phyloP scores from a whole-genome alignment of 768 basidiomycete genomes.

The Podaxis carcinomalis region DNA sequence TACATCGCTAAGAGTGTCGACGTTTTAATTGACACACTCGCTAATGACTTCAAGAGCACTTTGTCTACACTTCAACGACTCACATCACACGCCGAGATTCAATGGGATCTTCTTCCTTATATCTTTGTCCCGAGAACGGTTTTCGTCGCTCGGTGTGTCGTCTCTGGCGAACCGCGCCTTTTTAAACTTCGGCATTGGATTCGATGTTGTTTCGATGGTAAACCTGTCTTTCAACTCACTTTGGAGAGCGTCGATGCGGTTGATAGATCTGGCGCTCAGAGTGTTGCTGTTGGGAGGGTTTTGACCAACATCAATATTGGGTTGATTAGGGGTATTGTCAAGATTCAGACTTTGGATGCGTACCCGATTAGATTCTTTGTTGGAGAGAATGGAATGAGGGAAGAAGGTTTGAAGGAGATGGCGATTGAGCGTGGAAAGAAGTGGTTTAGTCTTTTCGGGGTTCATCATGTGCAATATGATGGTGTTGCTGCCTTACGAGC shows the following conservation, averaged over 20 bases:
- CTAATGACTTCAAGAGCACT: conserved; percentile 45
- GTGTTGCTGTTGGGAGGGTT: conserved; percentile 36
- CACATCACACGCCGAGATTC: conserved; percentile 51
- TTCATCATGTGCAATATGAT: conserved; percentile 55
- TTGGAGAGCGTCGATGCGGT: conserved; percentile 52
- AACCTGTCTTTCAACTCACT: conserved; percentile 37
- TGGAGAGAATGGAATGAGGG: conserved; percentile 27
- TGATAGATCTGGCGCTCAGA: conserved; percentile 31
- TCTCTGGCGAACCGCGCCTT: conserved; percentile 48
- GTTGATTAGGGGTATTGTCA: conserved; percentile 44
- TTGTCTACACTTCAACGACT: conserved; percentile 43
- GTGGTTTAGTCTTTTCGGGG: conserved; percentile 49
- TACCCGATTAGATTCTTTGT: conserved; percentile 53
- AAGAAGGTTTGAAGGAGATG: conserved; percentile 25
- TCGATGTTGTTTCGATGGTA: conserved; percentile 30
- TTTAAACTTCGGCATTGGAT: conserved; percentile 40
- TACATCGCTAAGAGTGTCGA: conserved; percentile 42
- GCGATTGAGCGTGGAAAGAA: conserved; percentile 49
- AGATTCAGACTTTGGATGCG: conserved; percentile 44
- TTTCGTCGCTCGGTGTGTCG: conserved; percentile 47
- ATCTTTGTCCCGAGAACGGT: conserved; percentile 52
- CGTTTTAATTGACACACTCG: conserved; percentile 46
- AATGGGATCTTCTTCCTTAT: conserved; percentile 49
- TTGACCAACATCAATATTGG: conserved; percentile 35
- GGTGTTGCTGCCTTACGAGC: conserved; percentile 42